Evolutionary conservation across 345 rosid species (phyloP), one percentile per base, ranked within the genome.

Genomic region (Rhodamnia rubescens): DNA sequence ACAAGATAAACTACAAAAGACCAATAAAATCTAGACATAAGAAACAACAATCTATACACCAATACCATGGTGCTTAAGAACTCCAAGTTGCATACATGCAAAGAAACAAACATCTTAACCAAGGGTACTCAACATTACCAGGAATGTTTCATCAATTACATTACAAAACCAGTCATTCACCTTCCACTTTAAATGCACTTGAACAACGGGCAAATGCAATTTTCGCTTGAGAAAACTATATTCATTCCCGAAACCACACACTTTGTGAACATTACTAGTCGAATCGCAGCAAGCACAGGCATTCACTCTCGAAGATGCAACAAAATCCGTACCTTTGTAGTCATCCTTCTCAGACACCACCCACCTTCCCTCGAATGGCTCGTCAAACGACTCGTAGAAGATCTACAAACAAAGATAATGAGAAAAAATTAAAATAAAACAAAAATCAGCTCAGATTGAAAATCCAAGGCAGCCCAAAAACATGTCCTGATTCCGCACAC

Each of bases 371-470:
- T 75, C 75, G 47, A 82, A 85, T 14, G 85, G 50, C 78, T 82
- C 85, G 40, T 85, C 87, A 64, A 87, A 87, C 36, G 86, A 52
- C 57, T 87, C 86, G 83, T 85, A 85, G 53, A 87, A 87, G 57
- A 87, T 51, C 89, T 85, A 49, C 81, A 27, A 74, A 9, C 58
- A 83, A 84, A 55, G 21, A 57, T 53, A 32, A 56, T 3, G 20
- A 50, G 27, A 27, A 29, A 51, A 29, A 85, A 2, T 42, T 42
- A 22, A 29, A n/a, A 84, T 9, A 53, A 50, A 32, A 3, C 21
- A 50, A 82, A 20, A 44, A 82, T 82, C 59, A 53, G 84, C 61
- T 69, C 78, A 36, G 53, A 36, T 82, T 29, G 84, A 36, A n/a
- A n/a, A 53, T 16, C 49, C 56, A 81, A 7, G 53, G 36, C 55